Evolutionary conservation across 2,329 filamentous ascomycete species (phyloP).

Genomic region (Pseudocercospora crystallina): DNA sequence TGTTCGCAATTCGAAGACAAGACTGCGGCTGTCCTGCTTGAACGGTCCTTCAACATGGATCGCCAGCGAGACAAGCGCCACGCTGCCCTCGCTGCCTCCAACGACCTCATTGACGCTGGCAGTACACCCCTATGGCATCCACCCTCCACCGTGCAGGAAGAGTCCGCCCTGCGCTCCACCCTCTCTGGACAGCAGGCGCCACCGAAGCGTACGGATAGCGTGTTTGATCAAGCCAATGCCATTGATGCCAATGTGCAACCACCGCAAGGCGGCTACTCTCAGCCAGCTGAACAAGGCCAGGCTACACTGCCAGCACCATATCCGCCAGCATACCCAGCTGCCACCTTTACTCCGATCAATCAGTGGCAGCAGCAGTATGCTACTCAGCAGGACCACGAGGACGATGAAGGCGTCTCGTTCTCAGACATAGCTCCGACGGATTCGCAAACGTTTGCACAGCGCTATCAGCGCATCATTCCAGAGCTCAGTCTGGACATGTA

Average conservation of each 20-base stretch:
- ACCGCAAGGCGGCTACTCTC: neutral
- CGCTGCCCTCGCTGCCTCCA: too few relatives aligned
- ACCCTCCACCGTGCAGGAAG: constrained; percentile 3
- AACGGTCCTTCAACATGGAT: too few relatives aligned
- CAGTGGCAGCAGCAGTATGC: neutral
- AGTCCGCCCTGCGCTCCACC: constrained; percentile 12
- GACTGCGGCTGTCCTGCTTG: too few relatives aligned
- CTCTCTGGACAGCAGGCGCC: neutral
- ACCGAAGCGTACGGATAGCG: neutral
- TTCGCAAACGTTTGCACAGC: constrained; percentile 9
- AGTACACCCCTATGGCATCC: constrained; percentile 7
- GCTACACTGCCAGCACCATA: neutral
- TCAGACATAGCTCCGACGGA: neutral
- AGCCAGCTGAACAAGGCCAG: too few relatives aligned
- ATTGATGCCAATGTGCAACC: neutral
- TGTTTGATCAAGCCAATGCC: neutral
- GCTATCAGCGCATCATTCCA: constrained; percentile 7
- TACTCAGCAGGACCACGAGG: too few relatives aligned
- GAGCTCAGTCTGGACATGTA: constrained; percentile 16
- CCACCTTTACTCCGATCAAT: constrained; percentile 9
- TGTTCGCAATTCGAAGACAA: too few relatives aligned
- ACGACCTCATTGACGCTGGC: constrained; percentile 6
- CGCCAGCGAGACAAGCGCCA: too few relatives aligned
- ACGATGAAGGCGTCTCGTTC: too few relatives aligned
- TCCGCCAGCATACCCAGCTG: neutral